Evolutionary conservation across 1,284 basidiomycete species (phyloP).

Genomic region (Leccinum griseonigrum): DNA sequence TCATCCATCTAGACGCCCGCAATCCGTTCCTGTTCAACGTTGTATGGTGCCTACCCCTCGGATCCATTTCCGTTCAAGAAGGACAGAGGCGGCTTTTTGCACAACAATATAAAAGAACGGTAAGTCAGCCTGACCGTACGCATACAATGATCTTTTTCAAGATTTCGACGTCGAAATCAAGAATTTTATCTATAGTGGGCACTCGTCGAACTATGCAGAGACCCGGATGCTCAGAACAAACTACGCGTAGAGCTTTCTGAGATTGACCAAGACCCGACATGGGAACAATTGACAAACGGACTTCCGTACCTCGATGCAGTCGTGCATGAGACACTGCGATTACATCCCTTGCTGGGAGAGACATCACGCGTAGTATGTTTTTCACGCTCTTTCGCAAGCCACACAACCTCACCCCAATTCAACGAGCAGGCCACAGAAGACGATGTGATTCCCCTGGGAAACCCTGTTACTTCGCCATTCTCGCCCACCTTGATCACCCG

Average conservation of each 20-base stretch:
- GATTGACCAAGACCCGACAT: constrained; percentile 32
- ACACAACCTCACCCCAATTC: constrained; percentile 14
- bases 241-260: constrained; percentile 41
- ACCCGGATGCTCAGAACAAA: constrained; percentile 35
- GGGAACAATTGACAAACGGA: constrained; percentile 32
- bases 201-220: constrained; percentile 19
- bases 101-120: too few relatives aligned
- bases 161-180: neutral
- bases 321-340: constrained; percentile 25
- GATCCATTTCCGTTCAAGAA: too few relatives aligned
- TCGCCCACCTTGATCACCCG: constrained; percentile 35
- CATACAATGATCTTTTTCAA: neutral
- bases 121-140: constrained; percentile 21
- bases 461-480: constrained; percentile 35
- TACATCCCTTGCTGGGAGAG: constrained; percentile 15
- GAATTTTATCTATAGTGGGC: constrained; percentile 18
- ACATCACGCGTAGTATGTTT: constrained; percentile 17
- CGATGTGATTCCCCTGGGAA: constrained; percentile 49
- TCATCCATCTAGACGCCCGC: neutral
- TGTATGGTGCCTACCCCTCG: neutral
- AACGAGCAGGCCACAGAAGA: constrained; percentile 42
- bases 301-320: constrained; percentile 38
- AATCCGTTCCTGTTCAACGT: neutral
- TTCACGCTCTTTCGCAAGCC: neutral
- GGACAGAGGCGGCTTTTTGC: too few relatives aligned